Evolutionary conservation across 2,329 filamentous ascomycete species (phyloP).

Genomic region (Diaporthe sp.): DNA sequence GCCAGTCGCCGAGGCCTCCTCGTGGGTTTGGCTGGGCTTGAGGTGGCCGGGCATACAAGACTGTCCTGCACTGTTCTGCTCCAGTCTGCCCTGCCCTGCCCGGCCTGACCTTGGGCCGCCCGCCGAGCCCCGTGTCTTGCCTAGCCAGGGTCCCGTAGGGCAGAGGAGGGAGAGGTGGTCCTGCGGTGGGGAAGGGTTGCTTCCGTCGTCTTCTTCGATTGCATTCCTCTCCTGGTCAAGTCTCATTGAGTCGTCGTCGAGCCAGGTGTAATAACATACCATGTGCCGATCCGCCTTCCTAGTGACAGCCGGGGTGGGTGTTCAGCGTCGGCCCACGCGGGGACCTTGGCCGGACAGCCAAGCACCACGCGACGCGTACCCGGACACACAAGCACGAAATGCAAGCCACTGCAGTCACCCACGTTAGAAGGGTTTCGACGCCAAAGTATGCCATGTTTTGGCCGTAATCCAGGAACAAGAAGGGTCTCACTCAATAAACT

Average conservation of each 20-base stretch:
- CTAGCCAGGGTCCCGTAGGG: conserved; percentile 9
- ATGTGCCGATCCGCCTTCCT: neutral
- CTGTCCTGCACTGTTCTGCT: neutral
- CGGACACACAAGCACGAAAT: neutral
- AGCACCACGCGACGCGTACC: conserved; percentile 1
- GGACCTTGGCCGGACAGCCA: conserved; percentile 2
- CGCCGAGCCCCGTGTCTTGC: conserved; percentile 8
- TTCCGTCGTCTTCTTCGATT: neutral
- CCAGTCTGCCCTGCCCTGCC: neutral
- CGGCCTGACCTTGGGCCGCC: neutral
- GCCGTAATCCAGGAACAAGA: neutral
- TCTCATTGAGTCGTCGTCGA: neutral
- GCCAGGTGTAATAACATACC: neutral
- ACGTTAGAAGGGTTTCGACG: neutral
- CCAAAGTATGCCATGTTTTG: neutral
- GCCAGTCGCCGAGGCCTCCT: neutral
- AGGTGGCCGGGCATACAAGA: neutral
- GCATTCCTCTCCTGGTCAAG: neutral
- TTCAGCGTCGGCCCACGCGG: neutral
- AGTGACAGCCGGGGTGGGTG: neutral
- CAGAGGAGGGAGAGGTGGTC: neutral
- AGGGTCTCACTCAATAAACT: neutral
- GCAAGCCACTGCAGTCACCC: neutral
- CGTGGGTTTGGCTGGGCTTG: conserved; percentile 1
- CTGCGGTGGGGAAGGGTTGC: neutral